Evolutionary conservation across 202 grass and related monocot species (phyloP), one percentile per base, ranked within the genome.

Genomic region (Panicum virgatum): DNA sequence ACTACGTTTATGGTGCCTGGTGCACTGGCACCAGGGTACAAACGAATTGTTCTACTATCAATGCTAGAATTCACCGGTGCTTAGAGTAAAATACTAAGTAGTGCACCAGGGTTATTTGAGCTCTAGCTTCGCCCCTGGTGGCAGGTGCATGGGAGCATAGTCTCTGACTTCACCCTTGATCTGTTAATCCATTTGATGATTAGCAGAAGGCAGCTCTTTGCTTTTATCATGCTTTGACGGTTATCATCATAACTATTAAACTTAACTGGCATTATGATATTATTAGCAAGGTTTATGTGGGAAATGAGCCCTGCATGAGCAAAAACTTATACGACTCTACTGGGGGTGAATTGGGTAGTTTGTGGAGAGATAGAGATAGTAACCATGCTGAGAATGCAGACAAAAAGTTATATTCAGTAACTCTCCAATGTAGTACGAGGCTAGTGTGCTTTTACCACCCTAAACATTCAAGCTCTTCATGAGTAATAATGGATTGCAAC

Each of bases 391-490:
- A 7, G 58, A 68, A 83, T 40, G 23, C n/a, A 18, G n/a, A 20
- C 14, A 74, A 4, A 9, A 25, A 9, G 3, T 65, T 56, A 39
- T 53, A 6, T 9, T 25, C 19, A 63, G 10, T 63, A 50, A 37
- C 13, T 26, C 43, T 72, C 5, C 30, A 70, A 47, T 53, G 26
- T 45, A 42, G 23, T 69, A 50, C 29, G 20, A 44, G 56, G 36
- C 20, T 61, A 69, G 13, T 84, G 27, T 77, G 27, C 27, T 84
- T 14, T 50, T 14, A 43, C 69, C 52, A 69, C 39, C 12, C 30
- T 46, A 77, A 77, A 65, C 0, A 7, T 25, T 47, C 8, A 75
- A 63, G 39, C 18, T 38, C 20, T 39, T 77, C 61, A 77, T 67
- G n/a, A 69, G 42, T 60, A 60, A 77, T 14, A 14, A 69, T 15